Conservation (phyloP, 345 rosid species). For the Combretum micranthum region DNA sequence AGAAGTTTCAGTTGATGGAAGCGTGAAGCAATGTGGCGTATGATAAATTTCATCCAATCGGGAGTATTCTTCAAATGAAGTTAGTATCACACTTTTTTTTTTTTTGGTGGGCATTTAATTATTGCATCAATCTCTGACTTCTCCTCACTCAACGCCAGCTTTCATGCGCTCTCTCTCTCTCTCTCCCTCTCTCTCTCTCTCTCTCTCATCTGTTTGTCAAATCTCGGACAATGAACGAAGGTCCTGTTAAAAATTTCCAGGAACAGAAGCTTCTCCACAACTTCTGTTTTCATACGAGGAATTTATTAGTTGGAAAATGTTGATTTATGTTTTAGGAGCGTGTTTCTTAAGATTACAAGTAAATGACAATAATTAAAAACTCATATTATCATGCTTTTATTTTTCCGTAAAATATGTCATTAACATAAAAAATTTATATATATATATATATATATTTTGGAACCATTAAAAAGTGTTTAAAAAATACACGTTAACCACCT, state of each 20-base stretch:
- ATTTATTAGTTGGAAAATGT: neutral
- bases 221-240: neutral
- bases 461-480: too few relatives aligned
- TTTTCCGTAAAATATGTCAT: too few relatives aligned
- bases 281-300: slow-evolving; percentile 11
- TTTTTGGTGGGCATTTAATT: neutral
- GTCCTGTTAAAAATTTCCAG: neutral
- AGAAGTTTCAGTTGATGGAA: neutral
- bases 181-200: neutral
- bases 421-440: too few relatives aligned
- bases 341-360: too few relatives aligned
- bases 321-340: too few relatives aligned
- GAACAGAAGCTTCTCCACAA: slow-evolving; percentile 22
- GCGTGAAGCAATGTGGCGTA: slow-evolving; percentile 14
- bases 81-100: slow-evolving; percentile 1
- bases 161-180: slow-evolving; percentile 6
- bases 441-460: too few relatives aligned
- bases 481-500: too few relatives aligned
- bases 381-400: too few relatives aligned
- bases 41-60: neutral
- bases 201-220: neutral
- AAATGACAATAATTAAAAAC: too few relatives aligned
- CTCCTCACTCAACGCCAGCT: slow-evolving; percentile 10
- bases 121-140: slow-evolving; percentile 7
- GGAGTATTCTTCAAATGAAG: too few relatives aligned